Conservation (phyloP, 2,329 filamentous ascomycete species). For the Mollisia scopiformis region DNA sequence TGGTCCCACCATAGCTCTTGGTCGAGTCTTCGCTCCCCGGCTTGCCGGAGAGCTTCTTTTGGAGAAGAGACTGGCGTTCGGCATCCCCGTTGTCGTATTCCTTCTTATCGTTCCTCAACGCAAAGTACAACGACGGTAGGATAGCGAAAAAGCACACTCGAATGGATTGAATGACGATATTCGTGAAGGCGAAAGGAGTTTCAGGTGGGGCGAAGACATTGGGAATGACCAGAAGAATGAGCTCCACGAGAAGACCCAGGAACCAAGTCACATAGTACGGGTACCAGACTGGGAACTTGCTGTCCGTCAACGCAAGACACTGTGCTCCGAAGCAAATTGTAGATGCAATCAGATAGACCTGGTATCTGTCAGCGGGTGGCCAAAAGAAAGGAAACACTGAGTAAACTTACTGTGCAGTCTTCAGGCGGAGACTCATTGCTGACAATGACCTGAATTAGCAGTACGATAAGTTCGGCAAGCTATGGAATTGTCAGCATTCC, state of each 20-base stretch:
- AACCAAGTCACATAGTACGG: constrained; percentile 66
- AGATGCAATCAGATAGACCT: constrained; percentile 62
- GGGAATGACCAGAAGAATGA: constrained; percentile 45
- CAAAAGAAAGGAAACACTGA: not conserved
- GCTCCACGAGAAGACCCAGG: constrained; percentile 60
- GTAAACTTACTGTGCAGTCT: not conserved
- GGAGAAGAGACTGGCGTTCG: constrained; percentile 61
- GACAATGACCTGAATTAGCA: not conserved
- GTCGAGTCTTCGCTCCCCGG: constrained; percentile 28
- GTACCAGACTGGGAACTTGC: constrained; percentile 58
- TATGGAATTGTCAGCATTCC: constrained; percentile 26
- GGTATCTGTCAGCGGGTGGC: constrained; percentile 30
- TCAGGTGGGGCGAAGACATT: constrained; percentile 26
- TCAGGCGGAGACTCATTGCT: not conserved
- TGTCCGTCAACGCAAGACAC: constrained; percentile 55
- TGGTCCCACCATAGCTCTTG: constrained; percentile 32
- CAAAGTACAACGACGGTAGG: constrained; percentile 38
- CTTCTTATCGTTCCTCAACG: constrained; percentile 31
- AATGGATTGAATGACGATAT: constrained; percentile 30
- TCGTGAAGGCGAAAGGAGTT: constrained; percentile 28
- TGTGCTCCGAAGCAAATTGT: constrained; percentile 66
- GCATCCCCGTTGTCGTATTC: constrained; percentile 48
- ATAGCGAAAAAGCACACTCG: constrained; percentile 38
- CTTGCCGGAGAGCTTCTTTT: constrained; percentile 42
- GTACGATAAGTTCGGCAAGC: constrained; percentile 21